These are phyloP conservation scores for Avena eriantha DNA, from an alignment of 176 grass and related monocot genomes.

Conservation along the genomic window DNA sequence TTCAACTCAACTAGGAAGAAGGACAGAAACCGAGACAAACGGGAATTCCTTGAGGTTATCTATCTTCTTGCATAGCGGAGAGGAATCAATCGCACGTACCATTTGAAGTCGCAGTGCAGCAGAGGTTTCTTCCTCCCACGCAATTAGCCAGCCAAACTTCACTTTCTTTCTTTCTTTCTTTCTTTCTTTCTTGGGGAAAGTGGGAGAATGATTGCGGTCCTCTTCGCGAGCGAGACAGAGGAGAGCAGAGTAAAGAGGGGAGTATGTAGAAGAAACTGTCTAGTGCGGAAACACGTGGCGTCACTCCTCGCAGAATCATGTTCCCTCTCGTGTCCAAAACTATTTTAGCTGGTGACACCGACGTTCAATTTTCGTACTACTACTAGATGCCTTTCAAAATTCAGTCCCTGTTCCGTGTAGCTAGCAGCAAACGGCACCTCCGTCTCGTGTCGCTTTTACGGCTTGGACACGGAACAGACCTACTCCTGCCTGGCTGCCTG, in stretches of 20 bases:
- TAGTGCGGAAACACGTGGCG: not conserved
- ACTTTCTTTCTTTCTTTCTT: not conserved
- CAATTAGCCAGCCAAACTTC: not conserved
- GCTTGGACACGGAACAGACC: not conserved
- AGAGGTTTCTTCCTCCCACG: not conserved
- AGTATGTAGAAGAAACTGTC: not conserved
- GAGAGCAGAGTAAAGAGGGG: not conserved
- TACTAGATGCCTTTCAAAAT: not conserved
- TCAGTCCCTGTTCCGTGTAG: not conserved
- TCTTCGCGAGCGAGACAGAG: constrained; percentile 13
- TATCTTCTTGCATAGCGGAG: not conserved
- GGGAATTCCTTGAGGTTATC: not conserved
- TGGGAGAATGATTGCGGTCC: not conserved
- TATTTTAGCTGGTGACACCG: not conserved
- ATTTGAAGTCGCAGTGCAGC: not conserved
- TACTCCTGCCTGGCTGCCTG: too few species aligned
- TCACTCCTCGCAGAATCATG: not conserved
- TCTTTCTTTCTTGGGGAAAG: not conserved
- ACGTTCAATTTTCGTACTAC: not conserved
- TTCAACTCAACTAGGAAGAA: not conserved
- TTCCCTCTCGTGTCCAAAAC: not conserved
- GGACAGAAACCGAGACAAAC: not conserved
- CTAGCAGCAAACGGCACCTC: not conserved
- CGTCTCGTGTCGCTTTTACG: not conserved
- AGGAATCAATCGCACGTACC: not conserved